Conservation (phyloP, 2,329 filamentous ascomycete species). For the Corniculantispora saksenae region DNA sequence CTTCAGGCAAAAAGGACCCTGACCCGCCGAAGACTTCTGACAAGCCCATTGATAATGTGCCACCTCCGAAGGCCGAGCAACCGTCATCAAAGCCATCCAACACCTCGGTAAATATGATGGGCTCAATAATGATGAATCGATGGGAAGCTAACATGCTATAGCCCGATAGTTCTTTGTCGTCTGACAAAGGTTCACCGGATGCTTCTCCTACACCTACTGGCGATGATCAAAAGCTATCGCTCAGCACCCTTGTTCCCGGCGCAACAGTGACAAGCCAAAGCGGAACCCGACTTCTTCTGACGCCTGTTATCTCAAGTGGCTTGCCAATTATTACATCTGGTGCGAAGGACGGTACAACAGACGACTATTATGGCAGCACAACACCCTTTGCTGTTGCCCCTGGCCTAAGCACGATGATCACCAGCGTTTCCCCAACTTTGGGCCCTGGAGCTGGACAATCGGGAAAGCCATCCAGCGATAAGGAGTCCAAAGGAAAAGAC, state of each 20-base stretch:
- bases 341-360: not conserved
- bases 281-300: not conserved
- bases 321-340: slow-evolving; percentile 6
- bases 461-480: not conserved
- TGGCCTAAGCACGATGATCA: not conserved
- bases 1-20: not conserved
- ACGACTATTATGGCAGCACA: not conserved
- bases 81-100: not conserved
- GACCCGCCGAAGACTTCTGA: not conserved
- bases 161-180: not conserved
- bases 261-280: not conserved
- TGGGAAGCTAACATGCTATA: not conserved
- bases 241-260: slow-evolving; percentile 5
- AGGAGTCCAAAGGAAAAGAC: not conserved
- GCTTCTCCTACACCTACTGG: not conserved
- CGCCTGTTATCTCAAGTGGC: not conserved
- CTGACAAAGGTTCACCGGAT: not conserved
- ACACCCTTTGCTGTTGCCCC: slow-evolving; percentile 1
- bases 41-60: slow-evolving; percentile 7
- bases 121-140: not conserved
- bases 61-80: slow-evolving; percentile 15
- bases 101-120: not conserved
- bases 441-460: not conserved
- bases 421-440: not conserved
- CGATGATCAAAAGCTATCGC: not conserved